A percentile compares a stretch with the other conserved stretches of the same genome.
phyloP scores from a whole-genome alignment of 2,329 filamentous ascomycete genomes.

The Monilinia fructigena region DNA sequence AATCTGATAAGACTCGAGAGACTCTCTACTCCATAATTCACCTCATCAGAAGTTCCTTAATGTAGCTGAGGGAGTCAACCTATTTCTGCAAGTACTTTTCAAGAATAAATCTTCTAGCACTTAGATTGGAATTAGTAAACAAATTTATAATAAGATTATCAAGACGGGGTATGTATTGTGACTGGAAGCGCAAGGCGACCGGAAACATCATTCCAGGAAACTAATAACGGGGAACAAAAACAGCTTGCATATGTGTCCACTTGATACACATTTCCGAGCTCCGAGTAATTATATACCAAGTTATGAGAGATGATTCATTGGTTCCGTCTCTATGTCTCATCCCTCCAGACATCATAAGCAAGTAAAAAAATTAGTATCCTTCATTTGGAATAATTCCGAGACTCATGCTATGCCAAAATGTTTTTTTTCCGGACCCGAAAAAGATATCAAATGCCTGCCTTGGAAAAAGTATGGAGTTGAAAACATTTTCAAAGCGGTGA shows the following conservation, averaged over 20 bases:
- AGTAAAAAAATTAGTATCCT: neutral
- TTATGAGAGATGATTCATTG: neutral
- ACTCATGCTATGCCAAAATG: neutral
- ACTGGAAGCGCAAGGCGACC: neutral
- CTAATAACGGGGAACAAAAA: neutral
- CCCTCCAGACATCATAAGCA: neutral
- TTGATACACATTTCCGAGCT: neutral
- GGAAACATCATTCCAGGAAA: neutral
- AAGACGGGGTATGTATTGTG: neutral
- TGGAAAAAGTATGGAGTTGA: neutral
- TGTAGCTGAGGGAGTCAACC: neutral
- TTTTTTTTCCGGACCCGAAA: neutral
- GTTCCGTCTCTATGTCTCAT: neutral
- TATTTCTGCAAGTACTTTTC: neutral
- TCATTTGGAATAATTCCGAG: neutral
- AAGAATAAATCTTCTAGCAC: neutral
- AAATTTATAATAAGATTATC: neutral
- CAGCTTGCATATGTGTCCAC: neutral
- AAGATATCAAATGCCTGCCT: neutral
- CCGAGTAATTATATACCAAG: neutral
- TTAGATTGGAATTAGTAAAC: neutral
- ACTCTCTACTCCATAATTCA: neutral
- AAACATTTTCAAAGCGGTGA: neutral
- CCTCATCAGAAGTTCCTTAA: neutral
- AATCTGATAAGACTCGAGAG: neutral